phyloP scores from a whole-genome alignment of 2,329 filamentous ascomycete genomes.

The Chrysosporium keratinophilum region DNA sequence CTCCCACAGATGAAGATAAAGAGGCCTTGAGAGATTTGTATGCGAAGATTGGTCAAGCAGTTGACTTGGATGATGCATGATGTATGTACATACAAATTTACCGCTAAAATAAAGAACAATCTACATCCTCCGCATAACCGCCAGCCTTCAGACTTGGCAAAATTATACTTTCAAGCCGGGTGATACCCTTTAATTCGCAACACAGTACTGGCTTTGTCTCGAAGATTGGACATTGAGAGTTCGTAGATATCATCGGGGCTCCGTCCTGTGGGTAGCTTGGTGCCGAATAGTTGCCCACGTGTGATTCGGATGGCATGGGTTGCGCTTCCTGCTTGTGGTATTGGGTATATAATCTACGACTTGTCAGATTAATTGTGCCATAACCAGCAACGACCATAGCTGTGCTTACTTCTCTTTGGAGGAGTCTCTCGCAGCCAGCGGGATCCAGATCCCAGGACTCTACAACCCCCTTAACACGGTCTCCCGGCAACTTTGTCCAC shows the following conservation, averaged over 20 bases:
- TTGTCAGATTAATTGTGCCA: slow-evolving; percentile 3
- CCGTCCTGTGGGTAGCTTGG: slow-evolving; percentile 1
- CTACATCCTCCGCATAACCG: no score
- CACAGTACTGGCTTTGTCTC: neutral
- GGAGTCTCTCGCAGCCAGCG: neutral
- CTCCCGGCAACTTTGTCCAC: slow-evolving; percentile 7
- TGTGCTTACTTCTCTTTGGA: slow-evolving; percentile 11
- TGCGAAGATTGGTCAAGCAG: slow-evolving; percentile 16
- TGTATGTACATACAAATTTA: no score
- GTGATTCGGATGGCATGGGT: slow-evolving; percentile 7
- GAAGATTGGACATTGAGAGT: slow-evolving; percentile 4
- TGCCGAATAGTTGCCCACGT: slow-evolving; percentile 7
- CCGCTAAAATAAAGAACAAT: no score
- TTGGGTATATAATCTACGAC: slow-evolving; percentile 7
- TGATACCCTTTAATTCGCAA: slow-evolving; percentile 4
- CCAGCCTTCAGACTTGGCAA: no score
- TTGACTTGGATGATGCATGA: slow-evolving; percentile 11
- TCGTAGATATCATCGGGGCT: neutral
- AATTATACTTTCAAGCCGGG: neutral
- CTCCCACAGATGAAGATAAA: slow-evolving; percentile 13
- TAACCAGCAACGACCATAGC: neutral
- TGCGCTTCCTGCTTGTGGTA: neutral
- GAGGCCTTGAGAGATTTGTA: slow-evolving; percentile 15
- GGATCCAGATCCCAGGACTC: slow-evolving; percentile 9
- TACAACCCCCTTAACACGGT: neutral